Base-by-base conservation (phyloP, 2,329 filamentous ascomycete genomes). In the Colletotrichum somersetense region DNA sequence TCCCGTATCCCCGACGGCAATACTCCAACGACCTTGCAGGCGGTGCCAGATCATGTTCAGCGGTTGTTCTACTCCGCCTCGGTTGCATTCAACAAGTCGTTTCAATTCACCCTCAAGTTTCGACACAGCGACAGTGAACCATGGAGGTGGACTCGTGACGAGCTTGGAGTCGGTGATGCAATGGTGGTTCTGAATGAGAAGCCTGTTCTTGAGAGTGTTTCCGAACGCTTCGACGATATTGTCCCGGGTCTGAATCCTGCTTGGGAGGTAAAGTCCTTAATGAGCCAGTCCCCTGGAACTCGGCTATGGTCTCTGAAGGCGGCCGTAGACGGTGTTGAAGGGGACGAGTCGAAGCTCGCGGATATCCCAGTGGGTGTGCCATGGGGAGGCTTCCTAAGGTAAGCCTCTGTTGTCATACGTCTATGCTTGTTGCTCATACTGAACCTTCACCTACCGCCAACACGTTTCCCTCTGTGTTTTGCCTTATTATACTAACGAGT, bases 101-200 rank as follows among this genome's bases (percentile, higher is more conserved):
- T 91, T 10, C 87, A 84, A 3, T 96, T 95, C 78, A 95, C 93
- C 0, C 78, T 94, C 72, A 94, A 92, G 71, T 94, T 92, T 77
- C 88, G 92, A 35, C 82, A 85, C 59, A 58, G 80, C 79, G 5
- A 77, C 80, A 35, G 78, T 30, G 82, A 87, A 38, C 81, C 85
- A 1, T 96, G 93, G 93, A 89, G 86, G 77, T 95, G 93, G 92
- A 87, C 89, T 46, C 89, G 89, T 72, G 89, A 94, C 74, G 87
- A 90, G 71, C 88, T 89, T 66, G 89, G 88, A 1, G 81, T 89
- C 2, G 83, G 83, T 18, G 92, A 96, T 77, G 93, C 92, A 5
- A 82, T 85, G 18, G 81, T 93, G 20, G 80, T 92, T 66, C 83
- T 91, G 72, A 85, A 75, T 35, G 71, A 78, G 77, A 66, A 75